Evolutionary conservation across 2,329 filamentous ascomycete genomes (phyloP).

Genomic region (Aspergillus sp.): DNA sequence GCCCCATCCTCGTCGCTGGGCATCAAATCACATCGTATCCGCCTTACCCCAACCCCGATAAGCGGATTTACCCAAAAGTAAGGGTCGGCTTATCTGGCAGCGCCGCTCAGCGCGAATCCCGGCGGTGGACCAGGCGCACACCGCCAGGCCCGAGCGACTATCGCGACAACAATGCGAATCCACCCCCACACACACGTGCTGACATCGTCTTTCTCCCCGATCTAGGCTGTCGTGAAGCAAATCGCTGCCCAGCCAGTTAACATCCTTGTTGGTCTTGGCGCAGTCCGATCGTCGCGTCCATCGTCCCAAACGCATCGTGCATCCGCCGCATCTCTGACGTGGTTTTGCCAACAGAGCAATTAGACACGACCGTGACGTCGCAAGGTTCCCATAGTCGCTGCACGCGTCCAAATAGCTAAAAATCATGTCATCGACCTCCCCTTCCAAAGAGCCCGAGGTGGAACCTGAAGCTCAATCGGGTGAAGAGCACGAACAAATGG

Average conservation of each 20-base stretch:
- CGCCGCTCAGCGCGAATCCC: slow-evolving; percentile 16
- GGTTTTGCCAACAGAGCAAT: slow-evolving; percentile 42
- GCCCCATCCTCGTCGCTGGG: slow-evolving; percentile 7
- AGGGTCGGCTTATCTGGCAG: slow-evolving; percentile 14
- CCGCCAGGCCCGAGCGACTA: slow-evolving; percentile 25
- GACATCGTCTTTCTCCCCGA: slow-evolving; percentile 18
- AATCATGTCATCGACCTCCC: slow-evolving; percentile 93
- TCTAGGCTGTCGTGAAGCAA: slow-evolving; percentile 35
- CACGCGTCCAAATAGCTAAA: slow-evolving; percentile 54
- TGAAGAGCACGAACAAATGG: slow-evolving; percentile 88
- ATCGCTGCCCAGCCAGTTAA: slow-evolving; percentile 38
- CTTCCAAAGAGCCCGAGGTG: slow-evolving; percentile 82
- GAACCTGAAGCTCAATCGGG: slow-evolving; percentile 92
- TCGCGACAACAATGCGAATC: slow-evolving; percentile 22
- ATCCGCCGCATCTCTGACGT: slow-evolving; percentile 42
- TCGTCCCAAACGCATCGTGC: slow-evolving; percentile 23
- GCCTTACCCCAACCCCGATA: slow-evolving; percentile 1
- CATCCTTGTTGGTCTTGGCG: slow-evolving; percentile 16
- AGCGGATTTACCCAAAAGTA: not conserved
- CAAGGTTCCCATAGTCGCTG: slow-evolving; percentile 34
- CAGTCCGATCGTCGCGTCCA: slow-evolving; percentile 23
- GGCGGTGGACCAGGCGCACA: slow-evolving; percentile 23
- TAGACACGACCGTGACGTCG: slow-evolving; percentile 30
- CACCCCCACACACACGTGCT: slow-evolving; percentile 30
- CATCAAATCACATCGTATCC: slow-evolving; percentile 11